Evolutionary conservation across 2,329 filamentous ascomycete genomes (phyloP), one percentile per base, ranked within the genome.

Genomic region (Aspergillus novofumigatus): DNA sequence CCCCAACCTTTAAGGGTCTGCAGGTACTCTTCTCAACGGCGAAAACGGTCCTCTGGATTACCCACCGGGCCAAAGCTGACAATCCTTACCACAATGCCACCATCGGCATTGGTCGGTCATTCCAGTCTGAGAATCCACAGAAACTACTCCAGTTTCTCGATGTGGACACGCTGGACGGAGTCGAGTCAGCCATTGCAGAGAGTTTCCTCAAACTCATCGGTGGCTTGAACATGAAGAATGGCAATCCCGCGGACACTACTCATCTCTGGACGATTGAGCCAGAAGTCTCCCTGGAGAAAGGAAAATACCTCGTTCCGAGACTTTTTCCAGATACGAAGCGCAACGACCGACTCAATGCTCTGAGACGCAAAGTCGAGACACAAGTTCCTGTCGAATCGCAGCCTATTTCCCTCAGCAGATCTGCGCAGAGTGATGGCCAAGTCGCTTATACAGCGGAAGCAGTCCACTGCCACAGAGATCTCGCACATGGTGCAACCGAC

Each of bases 141-240:
- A 49, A 42, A 25, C n/a, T 38, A 20, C 23, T 58, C 20, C 56
- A 55, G 35, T 58, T 58, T 25, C 49, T 58, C 28, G 56, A 58
- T 28, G 20, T 55, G 26, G 50, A 55, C n/a, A 53, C 49, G 10
- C 25, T 53, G 42, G 52, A 52, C 14, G 42, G 11, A 38, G 21
- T 10, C 17, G 26, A 14, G 42, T 38, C 41, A 4, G 14, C 17
- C 1, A 48, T 56, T 45, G 49, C 49, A 49, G 41, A 51, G 49
- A 51, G 14, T 14, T 41, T 56, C 8, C 28, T 52, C 21, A 38
- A 41, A 49, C 29, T 52, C 28, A 20, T 52, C 11, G 41, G 49
- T 4, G 49, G 41, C 42, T 28, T 49, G 7, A 21, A 26, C 45
- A 54, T 49, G n/a, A 49, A 20, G 26, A 32, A 53, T 14, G 42